A percentile compares a stretch with the other conserved stretches of the same genome.
Evolutionary conservation across 1,284 basidiomycete species (phyloP).

Genomic region (Sporisorium iseilematis-ciliati): DNA sequence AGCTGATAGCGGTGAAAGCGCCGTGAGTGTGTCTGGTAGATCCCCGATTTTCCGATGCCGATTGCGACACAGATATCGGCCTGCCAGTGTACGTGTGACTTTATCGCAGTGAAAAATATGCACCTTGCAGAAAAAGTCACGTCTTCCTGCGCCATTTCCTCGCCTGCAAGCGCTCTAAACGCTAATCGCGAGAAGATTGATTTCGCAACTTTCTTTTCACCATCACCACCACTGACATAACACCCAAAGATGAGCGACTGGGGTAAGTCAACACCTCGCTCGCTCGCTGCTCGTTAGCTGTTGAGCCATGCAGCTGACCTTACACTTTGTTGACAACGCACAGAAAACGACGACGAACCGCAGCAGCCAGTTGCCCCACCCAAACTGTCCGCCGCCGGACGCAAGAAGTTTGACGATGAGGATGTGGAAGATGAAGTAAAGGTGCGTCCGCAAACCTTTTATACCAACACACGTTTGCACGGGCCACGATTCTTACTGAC

Average conservation of each 20-base stretch:
- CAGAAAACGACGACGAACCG: constrained; percentile 65
- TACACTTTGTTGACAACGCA: background rate
- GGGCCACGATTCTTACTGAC: too few relatives aligned
- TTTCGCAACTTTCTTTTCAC: background rate
- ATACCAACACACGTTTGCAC: too few relatives aligned
- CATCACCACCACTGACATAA: constrained; percentile 14
- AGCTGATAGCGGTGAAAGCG: too few relatives aligned
- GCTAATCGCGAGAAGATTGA: too few relatives aligned
- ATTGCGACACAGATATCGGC: too few relatives aligned
- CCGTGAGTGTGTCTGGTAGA: too few relatives aligned
- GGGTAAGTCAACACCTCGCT: constrained; percentile 37
- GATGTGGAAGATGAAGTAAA: constrained; percentile 67
- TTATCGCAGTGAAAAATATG: too few relatives aligned
- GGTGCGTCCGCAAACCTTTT: constrained; percentile 27
- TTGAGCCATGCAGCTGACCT: background rate
- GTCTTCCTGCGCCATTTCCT: too few relatives aligned
- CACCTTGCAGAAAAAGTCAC: too few relatives aligned
- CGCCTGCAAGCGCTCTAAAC: too few relatives aligned
- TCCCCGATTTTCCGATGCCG: too few relatives aligned
- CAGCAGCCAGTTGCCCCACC: constrained; percentile 32
- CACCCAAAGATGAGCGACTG: constrained; percentile 58
- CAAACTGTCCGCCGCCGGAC: constrained; percentile 35
- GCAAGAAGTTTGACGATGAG: constrained; percentile 67
- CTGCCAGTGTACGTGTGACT: too few relatives aligned
- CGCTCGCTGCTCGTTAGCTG: background rate